A percentile compares a stretch with the other conserved stretches of the same genome.
Conservation (phyloP, 345 rosid genomes). For the Hibiscus tridactylites region DNA sequence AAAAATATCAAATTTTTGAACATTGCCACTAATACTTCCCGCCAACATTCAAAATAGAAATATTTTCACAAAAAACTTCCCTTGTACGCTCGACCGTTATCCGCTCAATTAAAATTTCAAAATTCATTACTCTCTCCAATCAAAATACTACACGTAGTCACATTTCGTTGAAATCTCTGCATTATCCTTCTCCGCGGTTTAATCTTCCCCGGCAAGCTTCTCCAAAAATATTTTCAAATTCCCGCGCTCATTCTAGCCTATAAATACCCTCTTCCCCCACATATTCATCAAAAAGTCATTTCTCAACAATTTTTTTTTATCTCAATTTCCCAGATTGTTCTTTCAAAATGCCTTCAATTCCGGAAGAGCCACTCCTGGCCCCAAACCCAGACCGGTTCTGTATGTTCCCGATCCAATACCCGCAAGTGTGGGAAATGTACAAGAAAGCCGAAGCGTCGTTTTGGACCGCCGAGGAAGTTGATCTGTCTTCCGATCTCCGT, state of each 20-base stretch:
- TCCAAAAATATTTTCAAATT: constrained; percentile 17
- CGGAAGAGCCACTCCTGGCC: constrained; percentile 80
- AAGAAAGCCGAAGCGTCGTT: constrained; percentile 97
- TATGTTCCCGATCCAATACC: constrained; percentile 90
- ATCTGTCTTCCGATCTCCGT: constrained; percentile 64
- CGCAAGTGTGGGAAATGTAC: constrained; percentile 96
- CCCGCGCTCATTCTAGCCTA: constrained; percentile 8
- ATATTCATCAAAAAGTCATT: background rate
- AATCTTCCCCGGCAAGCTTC: constrained; percentile 22
- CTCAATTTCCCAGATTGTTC: background rate
- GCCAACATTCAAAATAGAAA: background rate
- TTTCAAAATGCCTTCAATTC: constrained; percentile 58
- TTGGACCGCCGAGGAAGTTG: constrained; percentile 99
- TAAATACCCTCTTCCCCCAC: background rate
- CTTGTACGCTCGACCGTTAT: constrained; percentile 6
- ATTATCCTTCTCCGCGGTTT: background rate
- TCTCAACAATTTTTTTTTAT: background rate
- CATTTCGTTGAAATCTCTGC: constrained; percentile 5
- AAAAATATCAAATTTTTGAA: background rate
- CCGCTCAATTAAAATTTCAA: background rate
- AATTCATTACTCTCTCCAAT: background rate
- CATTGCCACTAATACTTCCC: background rate
- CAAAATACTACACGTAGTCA: background rate
- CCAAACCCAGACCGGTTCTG: constrained; percentile 75
- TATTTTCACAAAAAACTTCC: background rate